Evolutionary conservation across 1,284 basidiomycete species (phyloP).

Genomic region (Agroathelia rolfsii): DNA sequence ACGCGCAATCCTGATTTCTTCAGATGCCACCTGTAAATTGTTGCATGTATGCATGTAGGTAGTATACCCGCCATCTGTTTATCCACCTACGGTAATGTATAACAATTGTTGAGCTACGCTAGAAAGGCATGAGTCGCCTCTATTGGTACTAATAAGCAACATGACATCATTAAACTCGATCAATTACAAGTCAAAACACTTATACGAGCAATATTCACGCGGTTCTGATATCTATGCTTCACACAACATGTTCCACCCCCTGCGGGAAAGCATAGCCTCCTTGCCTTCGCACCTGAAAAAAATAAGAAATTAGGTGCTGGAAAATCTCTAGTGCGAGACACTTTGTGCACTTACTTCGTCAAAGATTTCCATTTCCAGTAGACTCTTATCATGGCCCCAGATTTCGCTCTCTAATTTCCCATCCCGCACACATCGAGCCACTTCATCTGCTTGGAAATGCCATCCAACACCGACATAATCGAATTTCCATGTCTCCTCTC

Average conservation of each 20-base stretch:
- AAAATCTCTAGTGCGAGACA: not conserved
- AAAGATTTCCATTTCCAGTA: conserved; percentile 72
- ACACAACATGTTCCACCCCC: conserved; percentile 35
- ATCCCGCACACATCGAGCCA: conserved; percentile 68
- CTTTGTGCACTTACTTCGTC: conserved; percentile 49
- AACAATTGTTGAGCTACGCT: too few species aligned
- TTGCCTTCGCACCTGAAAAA: conserved; percentile 38
- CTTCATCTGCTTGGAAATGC: conserved; percentile 79
- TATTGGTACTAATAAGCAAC: too few species aligned
- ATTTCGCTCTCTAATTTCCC: conserved; percentile 66
- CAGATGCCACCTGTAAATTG: too few species aligned
- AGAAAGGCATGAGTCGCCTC: too few species aligned
- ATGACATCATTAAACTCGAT: too few species aligned
- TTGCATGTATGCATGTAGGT: too few species aligned
- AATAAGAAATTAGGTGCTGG: not conserved
- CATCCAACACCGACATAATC: conserved; percentile 53
- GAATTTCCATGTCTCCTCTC: conserved; percentile 45
- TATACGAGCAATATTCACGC: too few species aligned
- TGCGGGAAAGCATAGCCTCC: conserved; percentile 36
- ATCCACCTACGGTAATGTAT: too few species aligned
- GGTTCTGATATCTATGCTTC: too few species aligned
- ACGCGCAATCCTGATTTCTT: too few species aligned
- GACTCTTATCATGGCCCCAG: conserved; percentile 71
- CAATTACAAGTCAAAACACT: too few species aligned
- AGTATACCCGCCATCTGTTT: too few species aligned